Conservation (phyloP, 768 basidiomycete species). For the Flagelloscypha sp. region DNA sequence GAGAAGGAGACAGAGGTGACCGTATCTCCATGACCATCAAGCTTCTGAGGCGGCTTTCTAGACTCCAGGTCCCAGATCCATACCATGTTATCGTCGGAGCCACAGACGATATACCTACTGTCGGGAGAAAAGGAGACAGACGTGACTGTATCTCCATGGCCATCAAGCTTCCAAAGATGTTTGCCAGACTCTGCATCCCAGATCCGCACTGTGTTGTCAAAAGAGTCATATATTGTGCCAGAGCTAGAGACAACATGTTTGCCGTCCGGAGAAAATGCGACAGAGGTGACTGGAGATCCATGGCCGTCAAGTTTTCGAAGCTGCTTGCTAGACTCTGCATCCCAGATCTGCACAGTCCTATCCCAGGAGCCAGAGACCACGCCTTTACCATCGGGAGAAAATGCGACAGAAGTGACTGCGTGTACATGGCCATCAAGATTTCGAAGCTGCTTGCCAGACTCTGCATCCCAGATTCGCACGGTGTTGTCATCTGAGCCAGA, state of each 20-base stretch:
- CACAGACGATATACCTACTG: constrained; percentile 8
- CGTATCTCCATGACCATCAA: not conserved
- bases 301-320: not conserved
- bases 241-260: constrained; percentile 7
- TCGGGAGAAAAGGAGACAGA: constrained; percentile 9
- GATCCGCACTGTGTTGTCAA: constrained; percentile 8
- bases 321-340: constrained; percentile 7
- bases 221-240: no score
- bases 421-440: constrained; percentile 4
- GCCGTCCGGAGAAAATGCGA: constrained; percentile 15
- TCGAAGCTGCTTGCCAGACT: constrained; percentile 3
- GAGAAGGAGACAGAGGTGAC: constrained; percentile 6
- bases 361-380: constrained; percentile 24
- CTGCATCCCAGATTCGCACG: constrained; percentile 9
- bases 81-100: constrained; percentile 5
- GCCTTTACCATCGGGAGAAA: constrained; percentile 14
- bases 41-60: no score
- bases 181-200: constrained; percentile 8
- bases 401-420: constrained; percentile 16
- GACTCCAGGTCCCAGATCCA: constrained; percentile 9
- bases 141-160: not conserved
- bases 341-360: constrained; percentile 6
- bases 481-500: constrained; percentile 8
- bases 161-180: not conserved
- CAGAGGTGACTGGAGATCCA: constrained; percentile 1